phyloP scores from a whole-genome alignment of 2,329 filamentous ascomycete genomes.

The Aureobasidium leucospermi region DNA sequence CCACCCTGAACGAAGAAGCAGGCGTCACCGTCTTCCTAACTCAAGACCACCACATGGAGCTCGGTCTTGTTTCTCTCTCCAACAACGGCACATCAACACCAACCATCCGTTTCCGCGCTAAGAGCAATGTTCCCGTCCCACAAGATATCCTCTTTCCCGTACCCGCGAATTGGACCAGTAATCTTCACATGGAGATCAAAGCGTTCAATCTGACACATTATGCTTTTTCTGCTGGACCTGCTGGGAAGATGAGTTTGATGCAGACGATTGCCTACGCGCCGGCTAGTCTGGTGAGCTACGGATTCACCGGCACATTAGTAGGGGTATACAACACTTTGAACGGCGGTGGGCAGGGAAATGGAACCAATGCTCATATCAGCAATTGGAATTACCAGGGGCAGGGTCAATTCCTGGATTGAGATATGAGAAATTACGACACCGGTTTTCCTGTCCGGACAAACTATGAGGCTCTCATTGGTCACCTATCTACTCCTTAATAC shows the following conservation, averaged over 20 bases:
- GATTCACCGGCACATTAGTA: not conserved
- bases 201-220: not conserved
- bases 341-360: not conserved
- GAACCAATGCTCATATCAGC: not conserved
- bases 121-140: not conserved
- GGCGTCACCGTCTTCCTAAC: slow-evolving; percentile 48
- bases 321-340: slow-evolving; percentile 1
- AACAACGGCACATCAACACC: not conserved
- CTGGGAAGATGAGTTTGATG: not conserved
- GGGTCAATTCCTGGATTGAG: not conserved
- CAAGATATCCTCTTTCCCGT: not conserved
- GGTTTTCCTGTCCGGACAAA: too few relatives aligned
- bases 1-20: slow-evolving; percentile 39
- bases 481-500: too few relatives aligned
- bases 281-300: not conserved
- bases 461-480: too few relatives aligned
- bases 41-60: slow-evolving; percentile 46
- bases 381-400: slow-evolving; percentile 5
- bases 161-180: not conserved
- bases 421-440: not conserved
- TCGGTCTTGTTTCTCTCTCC: slow-evolving; percentile 27
- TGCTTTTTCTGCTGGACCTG: not conserved
- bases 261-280: not conserved
- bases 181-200: not conserved
- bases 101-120: not conserved